phyloP scores from a whole-genome alignment of 140 eudicot genomes.

The Flaveria floridana region DNA sequence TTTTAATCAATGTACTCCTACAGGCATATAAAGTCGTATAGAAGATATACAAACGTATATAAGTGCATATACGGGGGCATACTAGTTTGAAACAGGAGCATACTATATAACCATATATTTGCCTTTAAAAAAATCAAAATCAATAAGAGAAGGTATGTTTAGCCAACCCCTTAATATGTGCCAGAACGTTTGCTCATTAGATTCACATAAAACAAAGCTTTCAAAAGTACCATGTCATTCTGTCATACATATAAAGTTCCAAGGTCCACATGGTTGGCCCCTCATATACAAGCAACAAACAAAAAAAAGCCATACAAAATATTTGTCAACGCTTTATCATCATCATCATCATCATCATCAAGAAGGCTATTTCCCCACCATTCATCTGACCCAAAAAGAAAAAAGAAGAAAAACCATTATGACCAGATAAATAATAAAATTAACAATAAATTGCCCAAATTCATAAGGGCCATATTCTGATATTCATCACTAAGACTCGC shows the following conservation, averaged over 20 bases:
- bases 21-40: too few relatives aligned
- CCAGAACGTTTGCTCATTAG: slow-evolving; percentile 27
- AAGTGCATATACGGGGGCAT: not conserved
- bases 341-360: slow-evolving; percentile 24
- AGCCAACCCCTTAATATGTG: not conserved
- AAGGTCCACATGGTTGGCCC: slow-evolving; percentile 18
- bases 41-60: not conserved
- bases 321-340: slow-evolving; percentile 16
- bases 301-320: slow-evolving; percentile 24
- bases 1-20: not conserved
- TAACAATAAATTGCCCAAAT: not conserved
- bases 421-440: not conserved
- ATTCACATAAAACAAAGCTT: slow-evolving; percentile 24
- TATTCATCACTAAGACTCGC: not conserved
- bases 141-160: not conserved
- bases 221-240: slow-evolving; percentile 15
- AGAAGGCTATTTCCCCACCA: slow-evolving; percentile 24
- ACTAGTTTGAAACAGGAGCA: not conserved
- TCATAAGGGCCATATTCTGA: not conserved
- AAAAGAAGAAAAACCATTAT: not conserved
- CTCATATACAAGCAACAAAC: slow-evolving; percentile 17
- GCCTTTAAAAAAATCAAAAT: too few relatives aligned
- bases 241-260: slow-evolving; percentile 32
- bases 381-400: slow-evolving; percentile 7
- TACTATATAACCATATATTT: too few relatives aligned